Evolutionary conservation across 352 stramenopile species (phyloP).

Genomic region (Phytophthora citrophthora): DNA sequence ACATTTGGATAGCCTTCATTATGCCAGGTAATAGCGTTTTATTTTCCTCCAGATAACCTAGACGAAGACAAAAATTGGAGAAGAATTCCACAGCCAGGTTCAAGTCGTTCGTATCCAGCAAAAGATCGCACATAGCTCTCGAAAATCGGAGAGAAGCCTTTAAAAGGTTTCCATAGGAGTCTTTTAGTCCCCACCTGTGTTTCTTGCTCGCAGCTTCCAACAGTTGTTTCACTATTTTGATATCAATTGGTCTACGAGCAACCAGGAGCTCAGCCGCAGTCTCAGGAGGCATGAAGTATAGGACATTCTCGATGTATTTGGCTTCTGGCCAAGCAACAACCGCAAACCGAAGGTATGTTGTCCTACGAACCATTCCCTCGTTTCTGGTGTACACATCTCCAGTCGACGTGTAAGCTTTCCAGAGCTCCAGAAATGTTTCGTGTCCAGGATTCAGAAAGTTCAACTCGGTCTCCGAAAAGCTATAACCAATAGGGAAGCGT

Average conservation of each 20-base stretch:
- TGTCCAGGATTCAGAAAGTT: slow-evolving; percentile 19
- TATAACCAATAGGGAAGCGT: background rate
- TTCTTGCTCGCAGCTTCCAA: background rate
- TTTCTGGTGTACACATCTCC: slow-evolving; percentile 12
- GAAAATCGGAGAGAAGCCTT: slow-evolving; percentile 3
- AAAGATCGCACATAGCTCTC: slow-evolving; percentile 1
- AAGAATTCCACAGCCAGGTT: background rate
- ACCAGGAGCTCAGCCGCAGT: no score
- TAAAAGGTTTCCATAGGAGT: background rate
- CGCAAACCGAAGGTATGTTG: slow-evolving; percentile 13
- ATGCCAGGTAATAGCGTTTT: no score
- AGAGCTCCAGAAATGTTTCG: slow-evolving; percentile 16
- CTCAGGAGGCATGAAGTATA: no score
- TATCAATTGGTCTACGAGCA: no score
- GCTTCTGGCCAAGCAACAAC: slow-evolving; percentile 22
- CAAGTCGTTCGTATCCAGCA: slow-evolving; percentile 8
- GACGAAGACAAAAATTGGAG: no score
- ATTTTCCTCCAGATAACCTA: no score
- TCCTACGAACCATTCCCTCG: slow-evolving; percentile 8
- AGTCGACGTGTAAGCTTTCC: slow-evolving; percentile 2
- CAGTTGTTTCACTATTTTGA: no score
- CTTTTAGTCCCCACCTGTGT: background rate
- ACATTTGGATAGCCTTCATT: no score
- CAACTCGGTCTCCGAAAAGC: background rate
- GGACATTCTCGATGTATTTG: background rate